A percentile compares a stretch with the other conserved stretches of the same genome.
These are phyloP conservation scores for Hippophae gyantsensis DNA, from an alignment of 306 rosid genomes.

Conservation along the genomic window DNA sequence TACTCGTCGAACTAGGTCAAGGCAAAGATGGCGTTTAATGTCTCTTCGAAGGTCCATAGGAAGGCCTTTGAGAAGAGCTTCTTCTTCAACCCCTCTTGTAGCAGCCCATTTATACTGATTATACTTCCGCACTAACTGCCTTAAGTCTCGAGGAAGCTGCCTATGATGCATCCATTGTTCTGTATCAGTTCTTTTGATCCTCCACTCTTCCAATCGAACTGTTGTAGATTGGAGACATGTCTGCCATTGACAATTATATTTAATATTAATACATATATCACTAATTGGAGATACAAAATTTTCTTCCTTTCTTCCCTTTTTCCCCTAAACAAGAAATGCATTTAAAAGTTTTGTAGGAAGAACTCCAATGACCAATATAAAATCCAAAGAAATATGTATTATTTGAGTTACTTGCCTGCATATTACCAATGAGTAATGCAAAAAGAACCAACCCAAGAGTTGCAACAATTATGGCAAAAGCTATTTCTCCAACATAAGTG, in stretches of 20 bases:
- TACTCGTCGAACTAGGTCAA: conserved; percentile 83
- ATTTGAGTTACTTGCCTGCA: conserved; percentile 57
- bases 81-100: conserved; percentile 89
- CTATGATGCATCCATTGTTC: conserved; percentile 98
- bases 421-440: conserved; percentile 81
- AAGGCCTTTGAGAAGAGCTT: conserved; percentile 59
- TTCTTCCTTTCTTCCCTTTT: neutral
- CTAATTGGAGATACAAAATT: neutral
- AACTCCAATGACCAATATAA: too few relatives aligned
- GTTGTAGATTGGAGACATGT: conserved; percentile 84
- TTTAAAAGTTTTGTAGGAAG: neutral
- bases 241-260: conserved; percentile 26
- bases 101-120: conserved; percentile 92
- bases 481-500: conserved; percentile 76
- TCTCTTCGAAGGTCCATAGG: conserved; percentile 82
- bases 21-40: conserved; percentile 95
- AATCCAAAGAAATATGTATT: too few relatives aligned
- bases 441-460: conserved; percentile 84
- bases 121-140: conserved; percentile 61
- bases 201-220: conserved; percentile 86
- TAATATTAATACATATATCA: neutral
- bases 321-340: neutral
- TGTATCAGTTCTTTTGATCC: conserved; percentile 77
- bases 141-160: conserved; percentile 64
- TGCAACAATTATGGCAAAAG: conserved; percentile 69